Base-by-base conservation (phyloP, 2,329 filamentous ascomycete species). In the Metarhizium album region DNA sequence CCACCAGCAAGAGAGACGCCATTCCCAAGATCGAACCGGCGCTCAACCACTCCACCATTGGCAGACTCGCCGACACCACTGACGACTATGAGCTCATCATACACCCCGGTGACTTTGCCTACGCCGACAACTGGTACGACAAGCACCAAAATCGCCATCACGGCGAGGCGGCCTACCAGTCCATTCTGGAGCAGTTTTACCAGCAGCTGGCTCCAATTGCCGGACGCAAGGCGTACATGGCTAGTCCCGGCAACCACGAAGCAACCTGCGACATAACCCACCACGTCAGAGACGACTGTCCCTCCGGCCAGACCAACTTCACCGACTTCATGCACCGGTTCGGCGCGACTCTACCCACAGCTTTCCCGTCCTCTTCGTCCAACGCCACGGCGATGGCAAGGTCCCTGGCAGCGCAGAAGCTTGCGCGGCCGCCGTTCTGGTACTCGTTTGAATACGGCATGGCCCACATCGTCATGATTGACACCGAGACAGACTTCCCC, bases 241-340 rank as follows among this genome's bases (percentile, higher is more conserved):
- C 54, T 23, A 59, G 58, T 43, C 60, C 60, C 0, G 79, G 79
- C 0, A 83, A 82, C 61, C 79, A 83, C 60, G 79, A 82, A 59
- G 77, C 78, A 1, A 64, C 67, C 43, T 81, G 78, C 59, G 59
- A 67, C 51, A 72, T 76, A 57, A 58, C 74, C 13, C 63, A 65
- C 1, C 58, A 62, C 50, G 63, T 63, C 9, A 62, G 59, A 3
- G 57, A 57, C 4, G 55, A 72, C 2, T 79, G 75, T 55, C 70
- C 72, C 0, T 62, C 67, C 1, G 78, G 78, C 5, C 78, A 82
- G 59, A 73, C 68, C 55, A 82, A 82, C 63, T 82, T 82, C 60
- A 81, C 77, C 2, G 78, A 79, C 53, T 81, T 77, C 62, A 70
- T 75, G 67, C 73, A 72, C 55, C 74, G 78, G 27, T 82, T 78